Evolutionary conservation across 2,329 filamentous ascomycete species (phyloP).

Genomic region (Calonectria pteridis): DNA sequence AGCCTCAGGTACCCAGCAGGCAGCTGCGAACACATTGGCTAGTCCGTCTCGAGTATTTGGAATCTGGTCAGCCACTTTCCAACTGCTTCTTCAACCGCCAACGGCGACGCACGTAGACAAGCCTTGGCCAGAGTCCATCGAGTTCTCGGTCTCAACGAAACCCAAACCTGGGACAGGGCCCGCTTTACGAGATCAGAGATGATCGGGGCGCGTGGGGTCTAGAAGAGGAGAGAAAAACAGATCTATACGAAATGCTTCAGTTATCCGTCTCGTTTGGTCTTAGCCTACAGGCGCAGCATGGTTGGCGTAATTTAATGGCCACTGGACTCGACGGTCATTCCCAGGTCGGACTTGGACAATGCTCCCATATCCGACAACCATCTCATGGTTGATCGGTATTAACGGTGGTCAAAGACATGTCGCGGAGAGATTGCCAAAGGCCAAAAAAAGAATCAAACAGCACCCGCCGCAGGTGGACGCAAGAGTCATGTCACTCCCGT

Average conservation of each 20-base stretch:
- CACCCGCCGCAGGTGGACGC: not conserved
- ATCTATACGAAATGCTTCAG: slow-evolving; percentile 14
- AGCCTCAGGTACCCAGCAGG: slow-evolving; percentile 3
- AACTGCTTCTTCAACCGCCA: not conserved
- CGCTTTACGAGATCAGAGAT: slow-evolving; percentile 25
- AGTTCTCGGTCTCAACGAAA: not conserved
- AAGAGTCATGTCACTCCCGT: slow-evolving; percentile 8
- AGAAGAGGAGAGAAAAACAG: not conserved
- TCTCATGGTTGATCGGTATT: not conserved
- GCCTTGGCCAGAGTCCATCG: not conserved
- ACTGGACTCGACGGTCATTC: not conserved
- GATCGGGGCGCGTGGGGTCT: slow-evolving; percentile 21
- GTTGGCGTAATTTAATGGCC: slow-evolving; percentile 1
- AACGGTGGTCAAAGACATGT: slow-evolving; percentile 8
- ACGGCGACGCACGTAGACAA: not conserved
- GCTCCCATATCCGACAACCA: not conserved
- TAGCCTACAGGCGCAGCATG: not conserved
- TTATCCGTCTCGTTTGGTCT: slow-evolving; percentile 7
- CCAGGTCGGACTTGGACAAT: not conserved
- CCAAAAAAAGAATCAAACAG: not conserved
- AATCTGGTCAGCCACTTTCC: slow-evolving; percentile 6
- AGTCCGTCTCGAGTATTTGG: not conserved
- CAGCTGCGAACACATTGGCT: slow-evolving; percentile 1
- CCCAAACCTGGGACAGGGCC: not conserved
- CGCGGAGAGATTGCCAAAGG: not conserved